Evolutionary conservation across 768 basidiomycete species (phyloP), one percentile per base, ranked within the genome.

Genomic region (Amylocystis lapponica): DNA sequence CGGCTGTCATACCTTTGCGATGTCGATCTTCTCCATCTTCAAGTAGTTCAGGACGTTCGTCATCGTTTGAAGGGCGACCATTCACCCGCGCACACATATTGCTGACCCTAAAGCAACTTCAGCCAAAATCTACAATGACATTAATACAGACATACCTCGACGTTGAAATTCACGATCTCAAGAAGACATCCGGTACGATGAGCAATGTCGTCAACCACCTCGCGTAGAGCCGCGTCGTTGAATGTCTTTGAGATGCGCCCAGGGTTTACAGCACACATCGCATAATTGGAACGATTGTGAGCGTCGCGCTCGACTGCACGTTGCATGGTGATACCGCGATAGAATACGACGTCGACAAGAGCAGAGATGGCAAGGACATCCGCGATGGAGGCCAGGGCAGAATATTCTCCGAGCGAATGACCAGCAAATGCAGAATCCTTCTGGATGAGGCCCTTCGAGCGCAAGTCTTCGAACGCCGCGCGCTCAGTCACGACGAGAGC

Each of bases 251-350:
- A 90, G 49, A 99, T 89, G 43, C 95, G 86, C 54, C 90, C 85
- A 3, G 95, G 95, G 64, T 99, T 98, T 54, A 96, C 88, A n/a
- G 96, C 95, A 64, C 93, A 94, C 96, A 99, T 98, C 8, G 92
- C 94, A 56, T 97, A 99, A 61, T 94, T 92, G 20, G 91, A 95
- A 27, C 96, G 80, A 57, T 94, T 94, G 45, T 87, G 72, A 2
- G 84, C 72, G 59, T 99, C 96, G 25, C 96, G 90, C 66, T 96
- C 92, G 45, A 99, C 96, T 21, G 96, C 96, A 19, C 96, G 91
- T 60, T 98, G 96, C 96, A 98, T 99, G 27, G 96, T 99, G 60
- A 99, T 94, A 55, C 96, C 96, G 62, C 96, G 91, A 66, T 97
- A 99, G 76, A 99, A 99, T 21, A 99, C 95, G 57, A 99, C 90